These are phyloP conservation scores for Parathielavia hyrcaniae DNA, from an alignment of 495 filamentous ascomycete genomes.

Conservation along the genomic window DNA sequence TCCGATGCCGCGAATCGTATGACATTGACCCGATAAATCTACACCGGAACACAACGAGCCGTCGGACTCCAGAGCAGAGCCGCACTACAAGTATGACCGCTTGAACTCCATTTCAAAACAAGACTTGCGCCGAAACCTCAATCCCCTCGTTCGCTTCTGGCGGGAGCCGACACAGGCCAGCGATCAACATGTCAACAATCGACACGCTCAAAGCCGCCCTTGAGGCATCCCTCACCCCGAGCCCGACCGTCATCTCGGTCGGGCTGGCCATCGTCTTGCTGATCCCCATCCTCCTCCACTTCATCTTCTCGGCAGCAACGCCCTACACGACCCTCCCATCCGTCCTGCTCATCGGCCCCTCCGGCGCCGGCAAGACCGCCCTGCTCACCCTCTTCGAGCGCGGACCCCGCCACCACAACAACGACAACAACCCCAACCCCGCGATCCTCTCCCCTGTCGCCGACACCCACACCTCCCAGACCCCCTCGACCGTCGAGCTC, in stretches of 20 bases:
- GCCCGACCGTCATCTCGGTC: slow-evolving; percentile 52
- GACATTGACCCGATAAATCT: slow-evolving; percentile 14
- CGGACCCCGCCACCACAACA: slow-evolving; percentile 23
- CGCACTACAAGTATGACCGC: slow-evolving; percentile 1
- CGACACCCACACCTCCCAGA: slow-evolving; percentile 66
- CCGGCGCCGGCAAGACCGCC: slow-evolving; percentile 80
- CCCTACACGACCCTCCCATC: slow-evolving; percentile 65
- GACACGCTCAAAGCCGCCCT: slow-evolving; percentile 31
- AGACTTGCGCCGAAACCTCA: neutral
- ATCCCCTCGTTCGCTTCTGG: neutral
- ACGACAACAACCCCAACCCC: slow-evolving; percentile 6
- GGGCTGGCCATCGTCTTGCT: slow-evolving; percentile 64
- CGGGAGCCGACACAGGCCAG: slow-evolving; percentile 3
- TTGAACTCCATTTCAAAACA: neutral
- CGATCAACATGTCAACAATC: slow-evolving; percentile 17
- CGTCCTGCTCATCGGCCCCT: slow-evolving; percentile 80
- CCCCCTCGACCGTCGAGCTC: slow-evolving; percentile 63
- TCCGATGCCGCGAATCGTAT: slow-evolving; percentile 9
- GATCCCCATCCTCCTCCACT: slow-evolving; percentile 71
- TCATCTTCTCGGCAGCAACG: slow-evolving; percentile 60
- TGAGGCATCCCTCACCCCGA: slow-evolving; percentile 48
- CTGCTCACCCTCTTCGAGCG: slow-evolving; percentile 64
- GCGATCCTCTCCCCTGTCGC: slow-evolving; percentile 10
- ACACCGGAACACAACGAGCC: slow-evolving; percentile 4
- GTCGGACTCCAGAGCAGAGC: neutral